These are phyloP conservation scores for Alopecurus myosuroides DNA, from an alignment of 176 grass and related monocot species.

Conservation along the genomic window DNA sequence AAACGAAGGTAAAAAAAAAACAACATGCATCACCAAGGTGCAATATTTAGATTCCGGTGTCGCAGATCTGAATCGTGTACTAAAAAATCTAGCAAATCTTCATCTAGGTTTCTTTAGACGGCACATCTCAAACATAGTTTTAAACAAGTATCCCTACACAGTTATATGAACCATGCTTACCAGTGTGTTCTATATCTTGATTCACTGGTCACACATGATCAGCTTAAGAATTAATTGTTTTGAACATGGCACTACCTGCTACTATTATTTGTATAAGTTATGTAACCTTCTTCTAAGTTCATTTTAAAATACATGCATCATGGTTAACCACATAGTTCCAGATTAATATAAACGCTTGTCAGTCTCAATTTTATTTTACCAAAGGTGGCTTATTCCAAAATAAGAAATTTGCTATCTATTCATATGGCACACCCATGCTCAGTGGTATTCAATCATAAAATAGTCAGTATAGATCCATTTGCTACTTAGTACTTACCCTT, in stretches of 20 bases:
- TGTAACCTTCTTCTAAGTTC: neutral
- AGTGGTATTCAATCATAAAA: neutral
- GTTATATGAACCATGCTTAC: neutral
- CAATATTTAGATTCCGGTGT: neutral
- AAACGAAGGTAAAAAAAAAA: neutral
- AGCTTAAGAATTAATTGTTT: neutral
- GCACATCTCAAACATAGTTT: neutral
- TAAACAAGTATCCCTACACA: neutral
- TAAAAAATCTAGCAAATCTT: neutral
- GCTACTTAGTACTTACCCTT: slow-evolving; percentile 65
- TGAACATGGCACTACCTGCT: neutral
- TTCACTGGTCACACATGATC: neutral
- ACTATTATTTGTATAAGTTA: neutral
- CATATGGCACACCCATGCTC: neutral
- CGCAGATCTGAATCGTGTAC: neutral
- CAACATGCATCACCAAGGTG: neutral
- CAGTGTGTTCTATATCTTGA: neutral
- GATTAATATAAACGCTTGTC: neutral
- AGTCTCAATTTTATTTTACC: neutral
- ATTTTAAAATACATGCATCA: neutral
- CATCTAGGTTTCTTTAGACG: neutral
- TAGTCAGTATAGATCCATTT: neutral
- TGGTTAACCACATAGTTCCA: neutral
- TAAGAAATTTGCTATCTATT: neutral
- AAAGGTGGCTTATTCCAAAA: neutral